Base-by-base conservation (phyloP, 176 grass and related monocot genomes). In the Pharus latifolius region DNA sequence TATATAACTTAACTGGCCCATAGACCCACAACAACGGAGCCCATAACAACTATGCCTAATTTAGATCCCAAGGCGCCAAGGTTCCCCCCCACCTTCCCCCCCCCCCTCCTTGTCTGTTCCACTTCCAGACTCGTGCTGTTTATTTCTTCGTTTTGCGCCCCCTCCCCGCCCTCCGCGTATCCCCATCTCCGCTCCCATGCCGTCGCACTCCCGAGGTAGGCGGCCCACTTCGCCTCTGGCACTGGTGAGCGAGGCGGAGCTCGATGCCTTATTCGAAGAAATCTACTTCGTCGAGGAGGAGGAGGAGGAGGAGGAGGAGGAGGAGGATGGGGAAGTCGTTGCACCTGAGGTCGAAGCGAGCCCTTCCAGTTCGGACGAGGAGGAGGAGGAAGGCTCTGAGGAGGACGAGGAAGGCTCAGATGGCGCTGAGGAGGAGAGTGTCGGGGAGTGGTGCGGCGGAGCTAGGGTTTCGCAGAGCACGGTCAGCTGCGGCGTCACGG, bases 401-500 rank as follows among this genome's bases (percentile, higher is more conserved):
- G 31, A 30, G 16, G 7, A 41, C 51, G 35, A 54, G 3, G 51
- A 30, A 7, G 37, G 14, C n/a, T n/a, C n/a, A 23, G 27, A 24
- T 1, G 56, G 7, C 7, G 4, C 17, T 14, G 26, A 60, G 19
- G 26, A 60, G 23, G 38, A 18, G 17, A 27, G 29, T 30, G 41
- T 49, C 30, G 56, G 5, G n/a, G 69, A 47, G 28, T 78, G 46
- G 9, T 45, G 29, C n/a, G 56, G 3, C 27, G 51, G 37, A 16
- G 30, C 64, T 65, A 67, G 48, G 78, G 76, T 77, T 80, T 49
- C 65, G 41, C 17, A 15, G 61, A 22, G 24, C 12, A 34, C 8
- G 30, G 62, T 9, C 6, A 24, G 3, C 54, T 24, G 34, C 60
- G 73, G 3, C 13, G 46, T 44, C 27, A 28, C 49, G 50, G 73